Evolutionary conservation across 2,329 filamentous ascomycete species (phyloP), one percentile per base, ranked within the genome.

Genomic region (Beauveria pseudobassiana): DNA sequence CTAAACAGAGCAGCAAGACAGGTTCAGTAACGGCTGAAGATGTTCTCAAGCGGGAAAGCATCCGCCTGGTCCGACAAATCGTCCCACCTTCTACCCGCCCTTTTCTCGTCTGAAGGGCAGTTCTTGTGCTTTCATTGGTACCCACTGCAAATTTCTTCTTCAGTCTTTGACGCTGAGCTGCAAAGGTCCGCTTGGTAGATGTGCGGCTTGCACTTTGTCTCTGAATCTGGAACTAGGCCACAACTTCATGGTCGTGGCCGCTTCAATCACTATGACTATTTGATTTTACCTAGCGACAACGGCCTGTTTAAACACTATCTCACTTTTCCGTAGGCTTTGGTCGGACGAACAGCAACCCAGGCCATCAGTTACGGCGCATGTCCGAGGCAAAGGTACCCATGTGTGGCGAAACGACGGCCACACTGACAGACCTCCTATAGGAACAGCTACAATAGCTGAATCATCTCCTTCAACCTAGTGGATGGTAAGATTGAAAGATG

Each of bases 11-110:
- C 30, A 50, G 38, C 57, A 26, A 58, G 55, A 50, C 55, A 58
- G 20, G 57, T 59, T 51, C 57, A 34, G 30, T 48, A 51, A 52
- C 34, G 38, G 57, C 57, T 59, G 48, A 59, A 59, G 57, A 30
- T 49, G 52, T 30, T 30, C 38, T 26, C 24, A 38, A 26, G 57
- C 57, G 57, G 57, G 57, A 59, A 59, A 5, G 18, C 57, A 45
- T 45, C 57, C 57, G 57, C 57, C 43, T 59, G 34, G 24, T 16
- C 57, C 57, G 38, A 45, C 9, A 52, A 51, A 6, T 45, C 48
- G 34, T 59, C 40, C 48, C 57, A 59, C 38, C 48, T 50, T 38
- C 26, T 30, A 48, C 43, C 34, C 45, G 42, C 24, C 46, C 20
- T 40, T n/a, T 59, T 18, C 24, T n/a, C n/a, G 30, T 43, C 14